phyloP scores from a whole-genome alignment of 2,329 filamentous ascomycete genomes.

The Epichloe scottii region DNA sequence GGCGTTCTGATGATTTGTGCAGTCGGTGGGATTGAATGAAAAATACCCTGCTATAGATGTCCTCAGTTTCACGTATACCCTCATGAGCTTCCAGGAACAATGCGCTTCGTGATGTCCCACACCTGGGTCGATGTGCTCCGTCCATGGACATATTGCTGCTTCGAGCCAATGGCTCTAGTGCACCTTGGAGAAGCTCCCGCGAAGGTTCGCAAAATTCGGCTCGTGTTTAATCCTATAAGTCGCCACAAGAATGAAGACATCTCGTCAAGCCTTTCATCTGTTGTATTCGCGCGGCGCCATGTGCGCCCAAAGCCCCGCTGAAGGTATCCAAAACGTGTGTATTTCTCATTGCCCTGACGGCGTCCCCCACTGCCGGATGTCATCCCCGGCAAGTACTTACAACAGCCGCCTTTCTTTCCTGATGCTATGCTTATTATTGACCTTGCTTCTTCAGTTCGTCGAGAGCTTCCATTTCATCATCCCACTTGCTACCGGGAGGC shows the following conservation, averaged over 20 bases:
- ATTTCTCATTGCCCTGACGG: not conserved
- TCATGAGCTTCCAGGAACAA: not conserved
- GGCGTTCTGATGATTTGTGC: not conserved
- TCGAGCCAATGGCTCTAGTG: too few species aligned
- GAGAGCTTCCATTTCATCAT: constrained; percentile 44
- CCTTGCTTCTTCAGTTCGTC: constrained; percentile 23
- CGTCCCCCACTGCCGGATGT: not conserved
- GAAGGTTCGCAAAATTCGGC: too few species aligned
- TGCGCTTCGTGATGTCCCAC: too few species aligned
- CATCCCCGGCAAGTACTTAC: not conserved
- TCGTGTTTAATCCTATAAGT: too few species aligned
- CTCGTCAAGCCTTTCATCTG: too few species aligned
- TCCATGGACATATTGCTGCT: not conserved
- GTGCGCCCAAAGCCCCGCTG: too few species aligned
- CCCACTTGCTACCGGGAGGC: constrained; percentile 34
- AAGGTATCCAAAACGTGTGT: too few species aligned
- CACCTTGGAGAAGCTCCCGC: too few species aligned
- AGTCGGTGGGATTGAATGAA: not conserved
- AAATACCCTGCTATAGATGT: not conserved
- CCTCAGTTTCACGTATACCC: not conserved
- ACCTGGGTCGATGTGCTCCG: not conserved
- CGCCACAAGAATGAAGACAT: too few species aligned
- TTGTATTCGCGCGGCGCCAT: too few species aligned
- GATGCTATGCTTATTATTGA: not conserved
- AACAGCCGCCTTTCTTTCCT: not conserved